Percentiles rank a stretch among this genome's conserved stretches.
Evolutionary conservation across 192 early-diverging fungal species (phyloP).

Genomic region (Coemansia sp.): DNA sequence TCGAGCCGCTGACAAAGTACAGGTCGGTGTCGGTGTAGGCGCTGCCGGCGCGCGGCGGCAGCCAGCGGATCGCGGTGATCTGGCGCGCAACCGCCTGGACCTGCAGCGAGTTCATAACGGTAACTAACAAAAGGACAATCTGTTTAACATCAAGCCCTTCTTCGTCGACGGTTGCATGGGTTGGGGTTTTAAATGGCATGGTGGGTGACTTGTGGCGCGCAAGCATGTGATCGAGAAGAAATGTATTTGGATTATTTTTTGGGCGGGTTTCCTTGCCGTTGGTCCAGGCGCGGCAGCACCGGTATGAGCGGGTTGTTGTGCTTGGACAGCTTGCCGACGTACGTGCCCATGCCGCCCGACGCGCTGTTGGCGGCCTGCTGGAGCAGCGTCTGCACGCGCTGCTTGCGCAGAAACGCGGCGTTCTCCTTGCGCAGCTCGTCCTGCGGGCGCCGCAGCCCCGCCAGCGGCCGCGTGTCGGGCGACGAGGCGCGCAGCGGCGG

Average conservation of each 20-base stretch:
- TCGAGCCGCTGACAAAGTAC: constrained; percentile 36
- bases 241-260: not conserved
- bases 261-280: too few relatives aligned
- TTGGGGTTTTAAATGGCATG: not conserved
- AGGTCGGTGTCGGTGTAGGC: constrained; percentile 45
- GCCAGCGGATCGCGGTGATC: constrained; percentile 38
- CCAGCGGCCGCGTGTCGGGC: constrained; percentile 4
- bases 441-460: constrained; percentile 11
- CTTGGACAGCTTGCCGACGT: constrained; percentile 42
- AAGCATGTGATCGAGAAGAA: not conserved
- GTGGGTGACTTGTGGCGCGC: not conserved
- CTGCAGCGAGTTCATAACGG: constrained; percentile 31
- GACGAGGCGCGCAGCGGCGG: constrained; percentile 31
- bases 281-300: constrained; percentile 39
- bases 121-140: too few relatives aligned
- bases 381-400: constrained; percentile 40
- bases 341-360: constrained; percentile 36
- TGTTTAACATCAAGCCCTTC: too few relatives aligned
- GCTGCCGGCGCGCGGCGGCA: constrained; percentile 34
- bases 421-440: constrained; percentile 46
- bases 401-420: constrained; percentile 29
- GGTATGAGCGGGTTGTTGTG: constrained; percentile 48
- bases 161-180: too few relatives aligned
- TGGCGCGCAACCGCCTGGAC: constrained; percentile 39
- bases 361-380: constrained; percentile 43